Percentiles rank a stretch among this genome's conserved stretches.
Conservation (phyloP, 139 green algal genomes). For the Tetradesmus lagerheimii region DNA sequence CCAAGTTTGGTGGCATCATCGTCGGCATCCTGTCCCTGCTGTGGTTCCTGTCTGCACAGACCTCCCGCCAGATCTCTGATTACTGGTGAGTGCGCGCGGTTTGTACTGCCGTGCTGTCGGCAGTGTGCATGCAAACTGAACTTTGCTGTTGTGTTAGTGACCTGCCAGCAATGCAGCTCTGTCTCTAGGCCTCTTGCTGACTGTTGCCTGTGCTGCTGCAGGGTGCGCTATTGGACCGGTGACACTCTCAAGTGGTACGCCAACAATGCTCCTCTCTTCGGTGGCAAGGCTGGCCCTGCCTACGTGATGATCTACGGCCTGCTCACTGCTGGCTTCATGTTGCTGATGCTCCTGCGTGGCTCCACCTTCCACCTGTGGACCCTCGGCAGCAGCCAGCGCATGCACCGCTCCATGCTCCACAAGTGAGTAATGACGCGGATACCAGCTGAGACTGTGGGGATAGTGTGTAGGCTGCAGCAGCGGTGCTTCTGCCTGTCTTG, state of each 20-base stretch:
- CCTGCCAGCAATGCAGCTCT: no score
- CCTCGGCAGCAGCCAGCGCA: conserved; percentile 30
- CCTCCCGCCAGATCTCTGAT: conserved; percentile 62
- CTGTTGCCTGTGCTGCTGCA: conserved; percentile 15
- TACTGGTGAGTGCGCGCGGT: background rate
- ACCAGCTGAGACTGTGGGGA: background rate
- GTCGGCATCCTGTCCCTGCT: conserved; percentile 56
- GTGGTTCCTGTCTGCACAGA: conserved; percentile 65
- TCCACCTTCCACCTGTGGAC: conserved; percentile 55
- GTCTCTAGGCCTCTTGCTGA: no score
- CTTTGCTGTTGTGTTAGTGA: no score
- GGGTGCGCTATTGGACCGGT: conserved; percentile 55
- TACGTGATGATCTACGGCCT: conserved; percentile 63
- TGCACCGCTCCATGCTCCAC: conserved; percentile 48
- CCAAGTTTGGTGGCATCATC: conserved; percentile 40
- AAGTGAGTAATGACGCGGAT: conserved; percentile 18
- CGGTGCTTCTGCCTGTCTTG: no score
- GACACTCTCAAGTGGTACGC: conserved; percentile 49
- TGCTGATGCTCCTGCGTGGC: conserved; percentile 68
- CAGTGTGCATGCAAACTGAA: no score
- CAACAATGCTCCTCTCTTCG: background rate
- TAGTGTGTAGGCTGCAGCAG: no score
- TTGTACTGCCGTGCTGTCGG: no score
- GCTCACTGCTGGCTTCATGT: conserved; percentile 55
- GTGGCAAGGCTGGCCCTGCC: conserved; percentile 11